Conservation (phyloP, 345 rosid genomes). For the Fremontodendron californicum region DNA sequence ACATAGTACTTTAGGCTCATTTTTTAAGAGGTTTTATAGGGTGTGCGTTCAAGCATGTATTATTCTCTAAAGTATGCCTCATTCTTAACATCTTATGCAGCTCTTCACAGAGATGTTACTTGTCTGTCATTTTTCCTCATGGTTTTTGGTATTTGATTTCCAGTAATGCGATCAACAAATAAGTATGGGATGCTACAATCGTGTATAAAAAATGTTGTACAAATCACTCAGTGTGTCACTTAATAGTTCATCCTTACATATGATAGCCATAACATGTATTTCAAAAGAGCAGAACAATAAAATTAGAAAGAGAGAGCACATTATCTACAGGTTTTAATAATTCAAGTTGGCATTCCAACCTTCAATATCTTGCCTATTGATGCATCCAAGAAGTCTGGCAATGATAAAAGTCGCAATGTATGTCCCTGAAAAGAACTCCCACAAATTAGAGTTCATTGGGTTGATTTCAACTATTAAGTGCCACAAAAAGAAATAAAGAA, state of each 20-base stretch:
- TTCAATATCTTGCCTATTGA: constrained; percentile 94
- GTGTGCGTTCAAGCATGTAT: background rate
- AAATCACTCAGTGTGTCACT: background rate
- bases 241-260: background rate
- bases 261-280: background rate
- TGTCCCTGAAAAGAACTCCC: constrained; percentile 58
- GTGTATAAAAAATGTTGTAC: background rate
- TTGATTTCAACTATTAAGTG: constrained; percentile 4
- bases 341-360: constrained; percentile 34
- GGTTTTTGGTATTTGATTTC: background rate
- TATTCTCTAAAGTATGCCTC: background rate
- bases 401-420: constrained; percentile 74
- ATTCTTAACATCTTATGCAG: background rate
- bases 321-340: background rate
- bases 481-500: background rate
- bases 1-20: background rate
- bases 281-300: too few relatives aligned
- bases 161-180: background rate
- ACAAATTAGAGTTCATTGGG: background rate
- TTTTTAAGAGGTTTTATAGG: background rate
- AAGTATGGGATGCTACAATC: background rate
- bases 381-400: constrained; percentile 85
- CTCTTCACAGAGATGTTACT: background rate
- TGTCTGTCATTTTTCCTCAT: background rate
- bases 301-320: background rate